phyloP scores from a whole-genome alignment of 768 basidiomycete species.

The Leucosporidium scottii region DNA sequence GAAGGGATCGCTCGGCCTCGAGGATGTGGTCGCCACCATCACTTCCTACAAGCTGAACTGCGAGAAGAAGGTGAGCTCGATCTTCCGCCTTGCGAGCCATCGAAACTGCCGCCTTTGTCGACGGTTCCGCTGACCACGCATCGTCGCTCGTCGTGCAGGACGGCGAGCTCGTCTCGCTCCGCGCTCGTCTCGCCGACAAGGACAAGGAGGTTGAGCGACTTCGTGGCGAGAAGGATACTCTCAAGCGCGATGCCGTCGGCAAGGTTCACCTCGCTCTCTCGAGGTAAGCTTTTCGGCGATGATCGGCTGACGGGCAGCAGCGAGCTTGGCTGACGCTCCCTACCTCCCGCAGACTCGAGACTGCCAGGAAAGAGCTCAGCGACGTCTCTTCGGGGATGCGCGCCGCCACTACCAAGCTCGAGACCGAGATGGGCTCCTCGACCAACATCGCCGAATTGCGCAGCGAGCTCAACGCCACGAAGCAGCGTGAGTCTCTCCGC shows the following conservation, averaged over 20 bases:
- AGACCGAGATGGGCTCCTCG: neutral
- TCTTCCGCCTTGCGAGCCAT: no score
- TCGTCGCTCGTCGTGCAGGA: no score
- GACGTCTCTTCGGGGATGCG: neutral
- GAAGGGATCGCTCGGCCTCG: neutral
- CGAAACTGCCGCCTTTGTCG: no score
- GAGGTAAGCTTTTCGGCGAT: neutral
- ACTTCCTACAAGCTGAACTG: neutral
- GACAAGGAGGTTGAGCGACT: neutral
- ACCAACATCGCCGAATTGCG: neutral
- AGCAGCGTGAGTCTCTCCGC: neutral
- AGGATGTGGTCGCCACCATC: neutral
- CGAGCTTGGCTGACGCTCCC: neutral
- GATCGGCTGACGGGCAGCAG: no score
- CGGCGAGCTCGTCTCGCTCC: neutral
- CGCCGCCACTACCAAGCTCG: neutral
- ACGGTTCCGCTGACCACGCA: no score
- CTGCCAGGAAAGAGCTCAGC: neutral
- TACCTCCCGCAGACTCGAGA: neutral
- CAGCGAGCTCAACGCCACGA: neutral
- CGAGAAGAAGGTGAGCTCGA: neutral
- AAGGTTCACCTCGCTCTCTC: neutral
- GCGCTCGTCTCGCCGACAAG: neutral
- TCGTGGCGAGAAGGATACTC: neutral
- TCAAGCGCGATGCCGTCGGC: conserved; percentile 2